Conservation (phyloP, 139 green algal species). For the Eudorina sp. region DNA sequence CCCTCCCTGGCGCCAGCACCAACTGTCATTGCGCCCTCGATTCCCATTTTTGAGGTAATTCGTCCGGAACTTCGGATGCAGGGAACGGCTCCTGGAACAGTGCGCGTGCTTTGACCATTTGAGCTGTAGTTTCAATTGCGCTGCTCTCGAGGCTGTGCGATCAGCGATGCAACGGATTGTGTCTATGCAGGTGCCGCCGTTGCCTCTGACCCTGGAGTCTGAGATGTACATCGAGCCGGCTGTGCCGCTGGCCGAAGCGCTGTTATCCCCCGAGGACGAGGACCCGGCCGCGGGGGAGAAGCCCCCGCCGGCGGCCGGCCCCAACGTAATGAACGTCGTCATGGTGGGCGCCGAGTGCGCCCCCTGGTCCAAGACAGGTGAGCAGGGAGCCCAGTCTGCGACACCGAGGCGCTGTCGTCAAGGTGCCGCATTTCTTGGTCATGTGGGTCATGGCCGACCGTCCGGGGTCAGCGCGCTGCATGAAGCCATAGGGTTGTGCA, state of each 20-base stretch:
- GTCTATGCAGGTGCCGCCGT: constrained; percentile 2
- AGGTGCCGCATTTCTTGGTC: too few relatives aligned
- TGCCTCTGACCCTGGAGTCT: background rate
- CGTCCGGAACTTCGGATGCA: too few relatives aligned
- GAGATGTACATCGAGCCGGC: constrained; percentile 51
- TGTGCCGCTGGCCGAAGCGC: constrained; percentile 38
- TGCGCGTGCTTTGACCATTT: too few relatives aligned
- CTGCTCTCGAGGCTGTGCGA: too few relatives aligned
- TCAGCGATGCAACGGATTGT: too few relatives aligned
- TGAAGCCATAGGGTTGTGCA: too few relatives aligned
- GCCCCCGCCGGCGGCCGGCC: constrained; percentile 53
- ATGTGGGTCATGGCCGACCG: too few relatives aligned
- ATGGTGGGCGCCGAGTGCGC: constrained; percentile 97
- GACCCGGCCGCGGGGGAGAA: constrained; percentile 23
- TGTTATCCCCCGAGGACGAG: background rate
- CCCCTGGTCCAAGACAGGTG: constrained; percentile 96
- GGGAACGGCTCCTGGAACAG: too few relatives aligned
- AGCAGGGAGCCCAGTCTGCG: too few relatives aligned
- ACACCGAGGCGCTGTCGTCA: too few relatives aligned
- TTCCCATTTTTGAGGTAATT: constrained; percentile 41
- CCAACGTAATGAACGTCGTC: constrained; percentile 94
- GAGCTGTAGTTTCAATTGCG: too few relatives aligned
- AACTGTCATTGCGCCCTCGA: background rate
- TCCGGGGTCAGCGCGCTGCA: too few relatives aligned
- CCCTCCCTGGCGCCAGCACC: background rate